Conservation (phyloP, 306 rosid genomes). For the Malus orientalis region DNA sequence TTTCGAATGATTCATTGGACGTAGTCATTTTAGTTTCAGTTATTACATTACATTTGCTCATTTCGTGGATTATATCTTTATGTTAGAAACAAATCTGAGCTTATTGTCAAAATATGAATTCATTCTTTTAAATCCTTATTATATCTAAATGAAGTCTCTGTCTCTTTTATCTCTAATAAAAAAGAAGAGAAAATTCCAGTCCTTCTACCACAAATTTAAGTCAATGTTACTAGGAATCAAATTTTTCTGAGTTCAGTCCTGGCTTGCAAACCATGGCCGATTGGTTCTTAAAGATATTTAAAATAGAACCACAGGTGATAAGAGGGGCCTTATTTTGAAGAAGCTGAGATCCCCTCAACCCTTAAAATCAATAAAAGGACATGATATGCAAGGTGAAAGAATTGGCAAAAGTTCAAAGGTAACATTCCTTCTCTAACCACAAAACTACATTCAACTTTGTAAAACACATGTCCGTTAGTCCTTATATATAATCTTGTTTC, state of each 20-base stretch:
- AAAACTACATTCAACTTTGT: too few species aligned
- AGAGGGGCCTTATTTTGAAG: neutral
- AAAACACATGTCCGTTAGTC: neutral
- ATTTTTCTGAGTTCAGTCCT: neutral
- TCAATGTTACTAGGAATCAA: neutral
- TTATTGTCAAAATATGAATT: neutral
- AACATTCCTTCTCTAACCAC: neutral
- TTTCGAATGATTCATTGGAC: too few species aligned
- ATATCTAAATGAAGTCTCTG: neutral
- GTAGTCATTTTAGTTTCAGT: too few species aligned
- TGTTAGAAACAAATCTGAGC: neutral
- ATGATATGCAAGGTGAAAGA: too few species aligned
- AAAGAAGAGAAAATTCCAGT: too few species aligned
- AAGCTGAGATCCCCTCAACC: too few species aligned
- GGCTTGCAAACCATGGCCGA: neutral
- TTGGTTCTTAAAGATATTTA: neutral
- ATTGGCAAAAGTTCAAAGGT: conserved; percentile 7
- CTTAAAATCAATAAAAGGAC: too few species aligned
- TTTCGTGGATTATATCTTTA: neutral
- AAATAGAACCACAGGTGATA: neutral
- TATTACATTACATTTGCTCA: too few species aligned
- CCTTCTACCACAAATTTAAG: neutral
- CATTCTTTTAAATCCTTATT: neutral
- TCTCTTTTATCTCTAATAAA: neutral
- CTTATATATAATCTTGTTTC: neutral